Base-by-base conservation (phyloP, 495 filamentous ascomycete genomes). In the Penicillium pulvis region DNA sequence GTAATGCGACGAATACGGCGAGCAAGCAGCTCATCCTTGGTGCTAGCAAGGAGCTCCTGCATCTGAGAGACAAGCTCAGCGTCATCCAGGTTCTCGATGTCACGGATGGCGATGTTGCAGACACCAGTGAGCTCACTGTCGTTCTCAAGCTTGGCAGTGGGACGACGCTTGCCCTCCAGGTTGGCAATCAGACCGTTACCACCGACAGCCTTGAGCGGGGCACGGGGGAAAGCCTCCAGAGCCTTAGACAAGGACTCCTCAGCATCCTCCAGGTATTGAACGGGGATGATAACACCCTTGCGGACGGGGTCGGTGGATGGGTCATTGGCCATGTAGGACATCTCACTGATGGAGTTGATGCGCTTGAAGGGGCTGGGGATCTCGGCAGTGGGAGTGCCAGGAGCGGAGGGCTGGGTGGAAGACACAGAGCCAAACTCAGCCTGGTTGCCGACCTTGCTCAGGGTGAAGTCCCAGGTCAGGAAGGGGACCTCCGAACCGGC, bases 261-360 rank as follows among this genome's bases (percentile, higher is more conserved):
- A 26, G 85, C 89, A 73, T 98, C 94, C 63, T 98, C 95, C 17
- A 98, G 75, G 71, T 93, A 98, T 65, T 86, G 87, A 56, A 96
- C 90, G 26, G 94, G 94, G 31, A 98, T 82, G 62, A 98, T 91
- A 35, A 95, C 93, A 83, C 94, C 94, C 80, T 92, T 94, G 49
- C 94, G 86, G n/a, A 83, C 83, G 17, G 90, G 87, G 68, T 97
- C 93, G 33, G 82, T 80, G 45, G 83, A 80, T 14, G 83, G 79
- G 59, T 86, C 84, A 31, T 82, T 81, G 31, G 87, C 78, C 42
- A 97, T 73, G 71, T 93, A 95, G 8, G 91, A 89, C 89, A 98
- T 92, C 72, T 98, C 94, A 71, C 91, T 96, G 75, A 98, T 95
- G 36, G 95, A 98, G 73, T 85, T 86, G 65, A 98, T 88, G 39